Evolutionary conservation across 2,329 filamentous ascomycete species (phyloP), one percentile per base, ranked within the genome.

Genomic region (Thielaviopsis cerberus): DNA sequence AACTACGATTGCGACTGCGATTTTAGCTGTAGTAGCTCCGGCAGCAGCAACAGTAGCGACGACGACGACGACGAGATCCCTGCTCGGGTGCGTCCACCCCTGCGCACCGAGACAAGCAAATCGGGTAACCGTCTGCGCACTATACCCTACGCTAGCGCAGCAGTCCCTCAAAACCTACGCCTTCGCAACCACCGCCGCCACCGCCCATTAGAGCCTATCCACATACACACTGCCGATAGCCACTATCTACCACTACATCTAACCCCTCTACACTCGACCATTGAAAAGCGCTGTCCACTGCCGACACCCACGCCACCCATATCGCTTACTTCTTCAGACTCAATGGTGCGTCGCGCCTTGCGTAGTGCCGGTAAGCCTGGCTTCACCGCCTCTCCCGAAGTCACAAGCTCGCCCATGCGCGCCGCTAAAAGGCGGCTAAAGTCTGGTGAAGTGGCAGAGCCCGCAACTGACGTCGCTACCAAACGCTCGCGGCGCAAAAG

Each of bases 41-140:
- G 24, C 24, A 53, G 10, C 20, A 51, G 50, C 50, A 45, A 45
- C 20, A 41, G 34, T 23, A 30, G 41, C 53, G 53, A 51, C 50
- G 51, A 55, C 53, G 54, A 55, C 54, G 34, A 41, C 34, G 58
- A 59, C 58, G 58, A 59, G 37, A 59, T 59, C 37, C 58, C 58
- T 30, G 58, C 58, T 22, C 20, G 51, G 7, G 27, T 59, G 13
- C 58, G 50, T 11, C 58, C 58, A n/a, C 58, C 54, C 24, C 50
- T 51, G 37, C 54, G 58, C n/a, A 27, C 50, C 13, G 50, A 50
- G 17, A 57, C 58, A 11, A 53, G 54, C 25, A 59, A 59, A 50
- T 34, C 58, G 11, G 54, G 57, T 8, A 51, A 52, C 25, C 26
- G 55, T 4, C 34, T 41, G 24, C 34, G 37, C 13, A 41, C 30